phyloP scores from a whole-genome alignment of 495 filamentous ascomycete genomes.

The Xylaria intraflava region DNA sequence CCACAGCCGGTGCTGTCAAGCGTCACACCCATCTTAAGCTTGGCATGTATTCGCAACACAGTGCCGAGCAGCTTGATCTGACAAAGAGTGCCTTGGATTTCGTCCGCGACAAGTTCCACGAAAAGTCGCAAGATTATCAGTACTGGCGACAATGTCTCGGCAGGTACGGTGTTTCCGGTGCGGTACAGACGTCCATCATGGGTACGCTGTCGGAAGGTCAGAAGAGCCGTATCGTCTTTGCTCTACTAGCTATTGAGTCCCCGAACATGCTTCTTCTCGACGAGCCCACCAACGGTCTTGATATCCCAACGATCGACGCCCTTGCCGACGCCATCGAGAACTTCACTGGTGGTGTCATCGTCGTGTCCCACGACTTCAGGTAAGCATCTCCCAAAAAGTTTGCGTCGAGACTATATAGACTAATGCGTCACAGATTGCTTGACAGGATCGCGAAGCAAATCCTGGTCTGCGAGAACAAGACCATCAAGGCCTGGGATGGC shows the following conservation, averaged over 20 bases:
- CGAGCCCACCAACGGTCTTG: constrained; percentile 98
- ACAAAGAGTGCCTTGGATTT: constrained; percentile 98
- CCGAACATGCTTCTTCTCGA: constrained; percentile 98
- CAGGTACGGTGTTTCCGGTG: constrained; percentile 83
- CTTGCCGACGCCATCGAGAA: constrained; percentile 96
- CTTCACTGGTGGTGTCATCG: constrained; percentile 92
- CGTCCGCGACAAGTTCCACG: constrained; percentile 86
- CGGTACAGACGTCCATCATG: constrained; percentile 93
- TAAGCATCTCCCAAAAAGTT: constrained; percentile 33
- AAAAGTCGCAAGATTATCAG: constrained; percentile 93
- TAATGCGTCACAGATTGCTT: constrained; percentile 58
- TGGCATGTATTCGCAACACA: constrained; percentile 96
- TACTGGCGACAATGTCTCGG: constrained; percentile 99
- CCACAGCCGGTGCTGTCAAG: constrained; percentile 71
- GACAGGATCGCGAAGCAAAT: constrained; percentile 99
- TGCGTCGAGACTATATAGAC: background rate
- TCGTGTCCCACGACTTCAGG: constrained; percentile 98
- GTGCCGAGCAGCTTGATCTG: constrained; percentile 93
- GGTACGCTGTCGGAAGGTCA: constrained; percentile 96
- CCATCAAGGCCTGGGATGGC: constrained; percentile 82
- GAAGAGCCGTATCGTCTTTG: constrained; percentile 96
- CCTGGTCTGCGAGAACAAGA: constrained; percentile 96
- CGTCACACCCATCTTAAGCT: constrained; percentile 98
- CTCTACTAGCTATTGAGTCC: constrained; percentile 86
- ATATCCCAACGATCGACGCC: constrained; percentile 98